Evolutionary conservation across 768 basidiomycete genomes (phyloP).

Genomic region (Tricholoma hemisulphureum): DNA sequence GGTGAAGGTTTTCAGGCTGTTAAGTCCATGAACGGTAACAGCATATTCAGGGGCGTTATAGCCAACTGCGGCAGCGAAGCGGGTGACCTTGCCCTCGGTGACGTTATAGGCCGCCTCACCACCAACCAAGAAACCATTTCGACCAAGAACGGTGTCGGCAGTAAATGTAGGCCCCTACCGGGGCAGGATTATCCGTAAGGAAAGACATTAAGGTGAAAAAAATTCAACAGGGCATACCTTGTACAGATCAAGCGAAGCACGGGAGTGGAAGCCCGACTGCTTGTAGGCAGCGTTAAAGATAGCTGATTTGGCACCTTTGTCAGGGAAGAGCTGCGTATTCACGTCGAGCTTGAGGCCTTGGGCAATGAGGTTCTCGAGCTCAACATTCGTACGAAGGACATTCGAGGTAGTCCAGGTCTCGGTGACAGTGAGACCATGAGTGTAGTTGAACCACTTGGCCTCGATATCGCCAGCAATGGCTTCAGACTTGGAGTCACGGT

Average conservation of each 20-base stretch:
- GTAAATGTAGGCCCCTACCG: slow-evolving; percentile 93
- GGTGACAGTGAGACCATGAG: slow-evolving; percentile 92
- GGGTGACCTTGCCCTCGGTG: slow-evolving; percentile 86
- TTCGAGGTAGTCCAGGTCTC: slow-evolving; percentile 96
- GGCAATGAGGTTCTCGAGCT: slow-evolving; percentile 96
- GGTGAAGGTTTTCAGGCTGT: slow-evolving; percentile 90
- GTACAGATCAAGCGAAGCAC: slow-evolving; percentile 88
- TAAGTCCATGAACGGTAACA: slow-evolving; percentile 89
- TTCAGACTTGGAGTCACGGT: slow-evolving; percentile 68
- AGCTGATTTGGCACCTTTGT: slow-evolving; percentile 84
- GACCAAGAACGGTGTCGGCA: slow-evolving; percentile 91
- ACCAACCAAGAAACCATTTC: slow-evolving; percentile 96
- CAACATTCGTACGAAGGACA: slow-evolving; percentile 85
- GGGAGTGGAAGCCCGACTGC: slow-evolving; percentile 92
- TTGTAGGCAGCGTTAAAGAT: slow-evolving; percentile 86
- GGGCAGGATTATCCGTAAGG: neutral
- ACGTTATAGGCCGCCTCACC: slow-evolving; percentile 97
- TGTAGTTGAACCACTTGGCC: slow-evolving; percentile 89
- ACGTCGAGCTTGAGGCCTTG: slow-evolving; percentile 97
- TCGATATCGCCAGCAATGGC: slow-evolving; percentile 89
- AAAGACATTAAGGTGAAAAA: neutral
- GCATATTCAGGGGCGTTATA: slow-evolving; percentile 97
- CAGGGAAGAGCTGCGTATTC: slow-evolving; percentile 77
- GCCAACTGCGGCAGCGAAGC: slow-evolving; percentile 89
- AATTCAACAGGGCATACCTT: slow-evolving; percentile 57